phyloP scores from a whole-genome alignment of 148 eudicot genomes.

The Diospyros lotus region DNA sequence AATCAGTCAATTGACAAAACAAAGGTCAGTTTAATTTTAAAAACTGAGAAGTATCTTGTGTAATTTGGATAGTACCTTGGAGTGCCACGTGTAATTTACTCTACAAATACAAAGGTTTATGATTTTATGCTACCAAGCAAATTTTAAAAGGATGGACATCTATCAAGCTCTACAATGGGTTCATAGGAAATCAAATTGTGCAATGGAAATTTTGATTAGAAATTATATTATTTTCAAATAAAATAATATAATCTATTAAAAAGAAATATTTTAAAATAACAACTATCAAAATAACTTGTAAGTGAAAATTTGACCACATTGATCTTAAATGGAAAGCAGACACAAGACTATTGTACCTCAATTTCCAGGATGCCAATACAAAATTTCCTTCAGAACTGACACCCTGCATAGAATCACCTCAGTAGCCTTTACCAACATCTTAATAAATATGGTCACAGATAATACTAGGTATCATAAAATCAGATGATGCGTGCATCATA shows the following conservation, averaged over 20 bases:
- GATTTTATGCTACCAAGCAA: not conserved
- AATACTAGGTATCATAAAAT: not conserved
- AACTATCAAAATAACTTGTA: too few species aligned
- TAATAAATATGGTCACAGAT: not conserved
- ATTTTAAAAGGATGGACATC: not conserved
- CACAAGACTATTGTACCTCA: slow-evolving; percentile 43
- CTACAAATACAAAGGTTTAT: not conserved
- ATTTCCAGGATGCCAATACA: slow-evolving; percentile 69
- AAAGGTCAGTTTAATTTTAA: too few species aligned
- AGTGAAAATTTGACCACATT: not conserved
- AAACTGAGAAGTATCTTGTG: too few species aligned
- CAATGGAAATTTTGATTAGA: too few species aligned
- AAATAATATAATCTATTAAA: too few species aligned
- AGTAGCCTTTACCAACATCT: not conserved
- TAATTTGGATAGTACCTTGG: too few species aligned
- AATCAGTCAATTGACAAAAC: too few species aligned
- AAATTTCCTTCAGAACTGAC: slow-evolving; percentile 26
- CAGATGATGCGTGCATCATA: not conserved
- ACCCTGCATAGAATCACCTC: slow-evolving; percentile 43
- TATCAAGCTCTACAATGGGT: not conserved
- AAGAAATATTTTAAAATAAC: too few species aligned
- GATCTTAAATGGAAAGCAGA: not conserved
- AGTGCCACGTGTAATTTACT: too few species aligned
- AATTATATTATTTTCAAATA: too few species aligned
- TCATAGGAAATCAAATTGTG: not conserved